A percentile compares a stretch with the other conserved stretches of the same genome.
Conservation (phyloP, 179 eudicot species). For the Carnegiea gigantea region DNA sequence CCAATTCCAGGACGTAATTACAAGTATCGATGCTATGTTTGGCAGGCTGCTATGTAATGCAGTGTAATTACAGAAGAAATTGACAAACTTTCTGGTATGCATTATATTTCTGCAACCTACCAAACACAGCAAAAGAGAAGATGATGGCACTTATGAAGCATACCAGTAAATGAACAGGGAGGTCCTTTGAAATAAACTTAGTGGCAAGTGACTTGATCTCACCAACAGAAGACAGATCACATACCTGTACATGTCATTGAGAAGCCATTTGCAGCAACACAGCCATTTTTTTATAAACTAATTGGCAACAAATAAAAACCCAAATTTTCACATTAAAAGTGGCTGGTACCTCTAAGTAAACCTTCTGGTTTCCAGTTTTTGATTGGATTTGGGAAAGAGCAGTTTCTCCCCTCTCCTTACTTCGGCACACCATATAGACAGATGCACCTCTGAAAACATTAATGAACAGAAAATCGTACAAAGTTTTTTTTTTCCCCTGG, state of each 20-base stretch:
- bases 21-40: neutral
- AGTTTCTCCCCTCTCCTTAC: conserved; percentile 85
- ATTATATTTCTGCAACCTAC: neutral
- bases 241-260: conserved; percentile 43
- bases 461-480: neutral
- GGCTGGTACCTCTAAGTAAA: conserved; percentile 65
- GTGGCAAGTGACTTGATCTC: conserved; percentile 74
- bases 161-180: conserved; percentile 85
- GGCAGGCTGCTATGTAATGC: neutral
- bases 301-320: neutral
- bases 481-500: neutral
- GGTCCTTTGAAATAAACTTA: conserved; percentile 53
- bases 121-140: neutral
- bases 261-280: neutral
- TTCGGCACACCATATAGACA: conserved; percentile 88
- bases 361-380: conserved; percentile 70
- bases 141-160: conserved; percentile 21
- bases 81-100: neutral
- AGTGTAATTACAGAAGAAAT: neutral
- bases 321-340: neutral
- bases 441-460: conserved; percentile 69
- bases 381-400: conserved; percentile 76
- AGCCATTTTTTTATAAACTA: neutral
- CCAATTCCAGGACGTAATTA: neutral
- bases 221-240: conserved; percentile 78